Percentiles rank a stretch among this genome's conserved stretches.
phyloP scores from a whole-genome alignment of 1,139 yeast genomes.

The Hemisphaericaspora lyxosophila region DNA sequence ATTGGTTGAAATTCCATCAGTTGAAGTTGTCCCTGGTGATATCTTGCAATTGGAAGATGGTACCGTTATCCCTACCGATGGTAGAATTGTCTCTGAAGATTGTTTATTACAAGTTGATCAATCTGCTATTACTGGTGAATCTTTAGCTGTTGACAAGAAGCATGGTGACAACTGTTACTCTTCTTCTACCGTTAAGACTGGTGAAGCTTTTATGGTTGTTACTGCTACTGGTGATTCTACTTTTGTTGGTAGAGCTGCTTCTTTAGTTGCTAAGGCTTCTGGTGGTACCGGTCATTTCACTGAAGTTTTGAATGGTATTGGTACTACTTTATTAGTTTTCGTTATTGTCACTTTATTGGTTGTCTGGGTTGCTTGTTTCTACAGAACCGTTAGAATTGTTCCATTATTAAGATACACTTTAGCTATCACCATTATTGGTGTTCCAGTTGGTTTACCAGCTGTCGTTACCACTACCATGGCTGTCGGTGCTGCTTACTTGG shows the following conservation, averaged over 20 bases:
- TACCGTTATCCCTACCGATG: constrained; percentile 93
- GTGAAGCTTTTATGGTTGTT: constrained; percentile 95
- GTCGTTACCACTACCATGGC: constrained; percentile 99
- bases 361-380: constrained; percentile 94
- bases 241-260: constrained; percentile 95
- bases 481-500: constrained; percentile 99
- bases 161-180: constrained; percentile 88
- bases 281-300: constrained; percentile 96
- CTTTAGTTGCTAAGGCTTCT: constrained; percentile 92
- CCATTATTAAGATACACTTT: constrained; percentile 89
- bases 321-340: constrained; percentile 86
- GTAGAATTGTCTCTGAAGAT: constrained; percentile 87
- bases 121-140: constrained; percentile 98
- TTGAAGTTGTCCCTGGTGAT: constrained; percentile 92
- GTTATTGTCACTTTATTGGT: constrained; percentile 85
- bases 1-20: constrained; percentile 69
- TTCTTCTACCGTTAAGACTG: constrained; percentile 94
- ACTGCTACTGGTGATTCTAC: constrained; percentile 94
- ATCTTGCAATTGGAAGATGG: constrained; percentile 91
- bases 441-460: constrained; percentile 99
- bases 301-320: constrained; percentile 96
- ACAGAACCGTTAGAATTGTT: constrained; percentile 88
- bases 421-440: constrained; percentile 98
- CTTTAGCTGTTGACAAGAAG: constrained; percentile 92
- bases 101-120: constrained; percentile 92